Evolutionary conservation across 371 early-diverging fungal genomes (phyloP), one percentile per base, ranked within the genome.

Genomic region (Basidiobolus meristosporus): DNA sequence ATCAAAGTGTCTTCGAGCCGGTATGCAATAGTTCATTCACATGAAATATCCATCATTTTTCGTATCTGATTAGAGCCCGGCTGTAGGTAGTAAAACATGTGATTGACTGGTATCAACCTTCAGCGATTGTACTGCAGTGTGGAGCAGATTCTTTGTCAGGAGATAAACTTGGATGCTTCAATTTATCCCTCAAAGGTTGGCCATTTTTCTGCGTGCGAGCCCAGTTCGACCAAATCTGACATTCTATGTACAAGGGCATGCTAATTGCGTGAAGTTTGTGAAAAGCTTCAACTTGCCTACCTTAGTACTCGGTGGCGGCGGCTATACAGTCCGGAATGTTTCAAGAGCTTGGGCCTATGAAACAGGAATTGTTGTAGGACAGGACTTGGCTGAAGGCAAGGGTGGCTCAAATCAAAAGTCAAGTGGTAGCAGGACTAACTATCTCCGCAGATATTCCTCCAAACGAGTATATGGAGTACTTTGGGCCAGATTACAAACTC

Each of bases 291-390:
- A 83, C 48, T 63, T 98, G 39, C 98, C 98, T 5, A 57, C 91
- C 56, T 54, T 99, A 42, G 68, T 97, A 41, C 63, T 99, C 2
- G 99, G 99, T 41, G 99, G 99, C 18, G 99, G 99, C 36, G 99
- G 99, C 1, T 99, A 99, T 54, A 96, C 98, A 0, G 89, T 97
- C 57, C 77, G 91, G 41, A 98, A 99, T 59, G 99, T 98, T 0
- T 77, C 92, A 10, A 71, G 95, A 19, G 78, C 89, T 12, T 99
- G 99, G 99, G 81, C 93, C 10, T 96, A 91, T 51, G 99, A 99
- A 53, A 99, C 99, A 3, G 81, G 87, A n/a, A 60, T 92, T 0
- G 68, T 90, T 0, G 73, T 92, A 17, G 93, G 82, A 23, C 65
- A 78, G 41, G 71, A 79, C 22, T 54, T 63, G 51, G 47, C 46